These are phyloP conservation scores for Scedosporium apiospermum DNA, from an alignment of 2,329 filamentous ascomycete species.

Conservation along the genomic window DNA sequence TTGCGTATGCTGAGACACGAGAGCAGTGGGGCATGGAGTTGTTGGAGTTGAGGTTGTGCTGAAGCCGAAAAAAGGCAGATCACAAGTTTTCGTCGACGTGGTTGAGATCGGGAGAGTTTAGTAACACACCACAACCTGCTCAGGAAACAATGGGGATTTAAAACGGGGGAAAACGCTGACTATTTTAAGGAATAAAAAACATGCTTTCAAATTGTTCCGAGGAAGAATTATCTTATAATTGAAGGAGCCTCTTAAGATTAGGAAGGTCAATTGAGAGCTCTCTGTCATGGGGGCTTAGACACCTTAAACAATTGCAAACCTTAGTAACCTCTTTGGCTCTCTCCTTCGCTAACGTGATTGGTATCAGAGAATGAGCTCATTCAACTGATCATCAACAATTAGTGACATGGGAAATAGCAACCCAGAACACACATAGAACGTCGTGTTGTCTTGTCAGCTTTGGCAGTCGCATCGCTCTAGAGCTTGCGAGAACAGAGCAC, in stretches of 20 bases:
- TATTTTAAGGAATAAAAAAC: background rate
- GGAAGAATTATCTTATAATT: background rate
- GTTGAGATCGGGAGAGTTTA: background rate
- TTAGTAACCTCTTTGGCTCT: background rate
- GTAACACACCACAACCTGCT: background rate
- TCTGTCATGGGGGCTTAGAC: background rate
- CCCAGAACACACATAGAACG: background rate
- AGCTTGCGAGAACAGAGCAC: too few species aligned
- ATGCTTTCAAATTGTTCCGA: too few species aligned
- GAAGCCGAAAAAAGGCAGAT: background rate
- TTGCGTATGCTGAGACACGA: background rate
- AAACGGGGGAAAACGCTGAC: background rate
- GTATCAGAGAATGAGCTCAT: background rate
- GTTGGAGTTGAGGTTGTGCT: background rate
- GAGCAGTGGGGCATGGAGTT: background rate
- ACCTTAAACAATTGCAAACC: background rate
- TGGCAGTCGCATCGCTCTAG: too few species aligned
- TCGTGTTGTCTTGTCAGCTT: too few species aligned
- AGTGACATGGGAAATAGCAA: background rate
- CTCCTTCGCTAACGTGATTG: background rate
- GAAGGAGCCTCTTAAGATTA: background rate
- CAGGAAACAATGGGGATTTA: background rate
- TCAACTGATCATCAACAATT: background rate
- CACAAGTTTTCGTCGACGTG: background rate
- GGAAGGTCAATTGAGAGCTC: background rate